These are phyloP conservation scores for Erysimum cheiri DNA, from an alignment of 441 rosid genomes.

Conservation along the genomic window DNA sequence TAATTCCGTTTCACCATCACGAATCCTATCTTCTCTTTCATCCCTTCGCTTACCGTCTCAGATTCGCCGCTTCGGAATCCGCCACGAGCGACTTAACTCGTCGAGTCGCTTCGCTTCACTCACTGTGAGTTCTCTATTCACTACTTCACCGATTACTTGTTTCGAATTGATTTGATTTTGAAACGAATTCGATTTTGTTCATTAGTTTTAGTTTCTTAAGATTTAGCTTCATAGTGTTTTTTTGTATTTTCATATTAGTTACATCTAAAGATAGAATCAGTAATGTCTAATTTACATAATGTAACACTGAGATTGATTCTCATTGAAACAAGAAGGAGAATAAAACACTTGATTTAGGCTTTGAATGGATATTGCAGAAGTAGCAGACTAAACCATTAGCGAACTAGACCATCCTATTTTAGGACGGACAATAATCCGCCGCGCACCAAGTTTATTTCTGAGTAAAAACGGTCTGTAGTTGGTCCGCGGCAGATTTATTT, in stretches of 20 bases:
- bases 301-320: background rate
- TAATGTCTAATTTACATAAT: background rate
- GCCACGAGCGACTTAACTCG: conserved; percentile 12
- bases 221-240: background rate
- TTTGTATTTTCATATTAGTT: background rate
- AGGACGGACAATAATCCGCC: too few relatives aligned
- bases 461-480: too few relatives aligned
- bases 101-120: conserved; percentile 45
- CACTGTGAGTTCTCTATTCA: conserved; percentile 41
- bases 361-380: too few relatives aligned
- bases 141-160: background rate
- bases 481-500: too few relatives aligned
- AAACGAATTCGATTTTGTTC: conserved; percentile 11
- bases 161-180: background rate
- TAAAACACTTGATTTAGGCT: background rate
- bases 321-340: conserved; percentile 1
- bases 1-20: conserved; percentile 27
- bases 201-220: background rate
- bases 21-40: conserved; percentile 47
- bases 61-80: conserved; percentile 47
- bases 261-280: background rate
- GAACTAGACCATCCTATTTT: too few relatives aligned
- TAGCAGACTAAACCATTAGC: too few relatives aligned
- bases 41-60: conserved; percentile 49
- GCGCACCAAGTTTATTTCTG: too few relatives aligned